Percentiles rank a stretch among this genome's conserved stretches.
These are phyloP conservation scores for Scutellaria galericulata DNA, from an alignment of 257 asterid species.

Conservation along the genomic window DNA sequence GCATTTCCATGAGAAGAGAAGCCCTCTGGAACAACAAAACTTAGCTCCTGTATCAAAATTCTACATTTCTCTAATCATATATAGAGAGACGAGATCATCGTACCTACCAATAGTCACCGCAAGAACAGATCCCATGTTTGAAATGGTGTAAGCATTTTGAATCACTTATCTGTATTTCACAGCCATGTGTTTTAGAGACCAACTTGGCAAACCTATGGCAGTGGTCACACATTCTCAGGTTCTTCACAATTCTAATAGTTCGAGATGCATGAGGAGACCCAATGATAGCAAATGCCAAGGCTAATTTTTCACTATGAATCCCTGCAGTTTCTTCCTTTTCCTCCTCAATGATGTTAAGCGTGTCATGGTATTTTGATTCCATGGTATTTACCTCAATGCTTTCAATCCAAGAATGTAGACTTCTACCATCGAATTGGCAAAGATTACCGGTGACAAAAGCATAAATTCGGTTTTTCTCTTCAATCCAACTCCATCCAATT, in stretches of 20 bases:
- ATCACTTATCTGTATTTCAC: constrained; percentile 68
- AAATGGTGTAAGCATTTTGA: constrained; percentile 81
- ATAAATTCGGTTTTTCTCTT: constrained; percentile 54
- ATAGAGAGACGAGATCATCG: neutral
- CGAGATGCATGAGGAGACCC: constrained; percentile 40
- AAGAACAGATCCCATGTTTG: constrained; percentile 76
- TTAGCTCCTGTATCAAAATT: neutral
- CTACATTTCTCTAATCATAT: neutral
- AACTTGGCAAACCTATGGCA: constrained; percentile 72
- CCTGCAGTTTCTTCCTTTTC: constrained; percentile 54
- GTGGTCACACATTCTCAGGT: constrained; percentile 64
- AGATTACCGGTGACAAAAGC: constrained; percentile 52
- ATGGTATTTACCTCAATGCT: constrained; percentile 39
- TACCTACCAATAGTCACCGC: constrained; percentile 79
- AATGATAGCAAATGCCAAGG: constrained; percentile 62
- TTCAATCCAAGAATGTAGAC: constrained; percentile 53
- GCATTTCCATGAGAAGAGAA: too few species aligned
- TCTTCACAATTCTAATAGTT: constrained; percentile 66
- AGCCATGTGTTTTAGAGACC: constrained; percentile 47
- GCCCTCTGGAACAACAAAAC: too few species aligned
- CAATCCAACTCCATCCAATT: constrained; percentile 63
- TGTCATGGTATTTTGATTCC: constrained; percentile 38
- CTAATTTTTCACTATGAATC: constrained; percentile 75
- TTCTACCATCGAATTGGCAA: constrained; percentile 37
- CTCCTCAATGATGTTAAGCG: constrained; percentile 60